These are phyloP conservation scores for Lenwebbia sp. DNA, from an alignment of 345 rosid genomes.

Conservation along the genomic window DNA sequence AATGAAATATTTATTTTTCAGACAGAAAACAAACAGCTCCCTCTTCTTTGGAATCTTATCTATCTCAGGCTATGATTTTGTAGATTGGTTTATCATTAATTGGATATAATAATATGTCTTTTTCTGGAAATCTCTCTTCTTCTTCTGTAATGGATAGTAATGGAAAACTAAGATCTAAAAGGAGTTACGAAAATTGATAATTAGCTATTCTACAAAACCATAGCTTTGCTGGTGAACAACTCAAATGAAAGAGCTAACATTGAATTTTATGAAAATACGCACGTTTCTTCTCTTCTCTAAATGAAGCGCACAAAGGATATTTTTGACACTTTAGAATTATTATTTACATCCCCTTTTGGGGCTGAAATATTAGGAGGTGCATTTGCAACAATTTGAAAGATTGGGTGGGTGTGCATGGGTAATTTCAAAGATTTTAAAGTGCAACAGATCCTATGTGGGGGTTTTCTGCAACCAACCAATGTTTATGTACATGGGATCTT, in stretches of 20 bases:
- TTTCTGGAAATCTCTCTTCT: not conserved
- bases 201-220: not conserved
- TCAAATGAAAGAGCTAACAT: not conserved
- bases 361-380: not conserved
- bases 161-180: not conserved
- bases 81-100: no score
- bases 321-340: not conserved
- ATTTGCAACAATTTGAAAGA: not conserved
- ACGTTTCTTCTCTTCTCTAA: not conserved
- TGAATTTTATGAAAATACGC: not conserved
- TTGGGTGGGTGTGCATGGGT: not conserved
- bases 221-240: not conserved
- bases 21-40: not conserved
- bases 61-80: not conserved
- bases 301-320: not conserved
- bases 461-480: not conserved
- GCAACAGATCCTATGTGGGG: not conserved
- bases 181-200: not conserved
- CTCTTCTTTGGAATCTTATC: not conserved
- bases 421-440: not conserved
- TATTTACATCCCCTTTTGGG: not conserved
- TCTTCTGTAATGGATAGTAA: not conserved
- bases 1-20: not conserved
- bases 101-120: no score
- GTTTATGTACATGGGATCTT: not conserved